Evolutionary conservation across 2,329 filamentous ascomycete genomes (phyloP).

Genomic region (Colletotrichum sojae): DNA sequence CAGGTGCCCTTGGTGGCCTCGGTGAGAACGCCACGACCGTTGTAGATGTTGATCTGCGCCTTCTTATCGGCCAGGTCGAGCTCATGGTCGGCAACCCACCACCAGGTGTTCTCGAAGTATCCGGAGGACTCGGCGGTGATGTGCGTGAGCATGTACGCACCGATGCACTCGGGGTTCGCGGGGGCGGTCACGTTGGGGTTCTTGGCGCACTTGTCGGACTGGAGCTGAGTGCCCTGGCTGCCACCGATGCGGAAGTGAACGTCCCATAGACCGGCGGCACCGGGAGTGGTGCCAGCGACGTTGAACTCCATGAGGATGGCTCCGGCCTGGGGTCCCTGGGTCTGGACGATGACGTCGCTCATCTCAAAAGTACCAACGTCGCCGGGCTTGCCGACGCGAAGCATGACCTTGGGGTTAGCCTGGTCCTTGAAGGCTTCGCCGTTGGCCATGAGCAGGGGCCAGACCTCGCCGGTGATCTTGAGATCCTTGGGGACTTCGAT

Average conservation of each 20-base stretch:
- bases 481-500: conserved; percentile 82
- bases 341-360: conserved; percentile 88
- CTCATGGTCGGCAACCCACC: conserved; percentile 93
- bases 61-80: conserved; percentile 81
- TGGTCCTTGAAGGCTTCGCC: conserved; percentile 82
- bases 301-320: conserved; percentile 96
- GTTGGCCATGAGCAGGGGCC: conserved; percentile 89
- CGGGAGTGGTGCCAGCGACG: conserved; percentile 75
- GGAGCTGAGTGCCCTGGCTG: conserved; percentile 84
- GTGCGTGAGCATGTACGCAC: conserved; percentile 80
- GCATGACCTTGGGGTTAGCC: conserved; percentile 83
- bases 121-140: conserved; percentile 73
- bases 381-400: conserved; percentile 84
- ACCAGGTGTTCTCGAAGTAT: conserved; percentile 92
- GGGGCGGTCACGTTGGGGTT: conserved; percentile 74
- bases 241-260: conserved; percentile 96
- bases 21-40: conserved; percentile 85
- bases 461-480: conserved; percentile 92
- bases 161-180: conserved; percentile 78
- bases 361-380: conserved; percentile 88
- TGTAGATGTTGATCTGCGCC: conserved; percentile 86
- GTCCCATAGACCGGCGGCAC: conserved; percentile 89
- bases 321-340: conserved; percentile 85
- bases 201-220: conserved; percentile 85
- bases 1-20: conserved; percentile 83